Evolutionary conservation across 495 filamentous ascomycete species (phyloP).

Genomic region (Thermothielavioides terrestris): DNA sequence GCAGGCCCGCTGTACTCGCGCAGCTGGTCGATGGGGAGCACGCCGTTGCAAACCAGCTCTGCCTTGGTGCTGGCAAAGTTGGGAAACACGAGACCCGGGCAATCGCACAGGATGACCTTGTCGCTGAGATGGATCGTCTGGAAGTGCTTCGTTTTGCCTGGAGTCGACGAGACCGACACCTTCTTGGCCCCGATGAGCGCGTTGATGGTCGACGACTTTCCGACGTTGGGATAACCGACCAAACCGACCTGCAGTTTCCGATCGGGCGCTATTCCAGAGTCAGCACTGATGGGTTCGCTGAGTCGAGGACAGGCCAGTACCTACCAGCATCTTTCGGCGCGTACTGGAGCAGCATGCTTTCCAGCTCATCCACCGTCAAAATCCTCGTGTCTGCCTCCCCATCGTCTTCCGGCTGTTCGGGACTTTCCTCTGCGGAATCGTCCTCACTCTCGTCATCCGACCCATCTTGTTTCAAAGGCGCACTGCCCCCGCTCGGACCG

Average conservation of each 20-base stretch:
- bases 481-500: not conserved
- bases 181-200: slow-evolving; percentile 96
- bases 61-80: slow-evolving; percentile 97
- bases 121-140: slow-evolving; percentile 93
- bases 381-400: slow-evolving; percentile 64
- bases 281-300: slow-evolving; percentile 15
- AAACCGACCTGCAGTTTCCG: slow-evolving; percentile 83
- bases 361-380: slow-evolving; percentile 83
- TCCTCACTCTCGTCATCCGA: slow-evolving; percentile 28
- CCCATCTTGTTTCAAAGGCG: slow-evolving; percentile 18
- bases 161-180: slow-evolving; percentile 94
- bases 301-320: not conserved
- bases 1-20: slow-evolving; percentile 89
- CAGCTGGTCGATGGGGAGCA: slow-evolving; percentile 94
- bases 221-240: slow-evolving; percentile 98
- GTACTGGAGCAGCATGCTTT: slow-evolving; percentile 75
- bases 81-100: slow-evolving; percentile 95
- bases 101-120: slow-evolving; percentile 89
- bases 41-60: slow-evolving; percentile 90
- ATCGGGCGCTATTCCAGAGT: slow-evolving; percentile 23
- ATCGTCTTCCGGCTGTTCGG: slow-evolving; percentile 22
- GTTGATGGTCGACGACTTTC: slow-evolving; percentile 98
- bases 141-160: slow-evolving; percentile 99
- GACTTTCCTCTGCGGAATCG: slow-evolving; percentile 8
- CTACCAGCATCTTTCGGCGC: slow-evolving; percentile 50